phyloP scores from a whole-genome alignment of 805 yeast species.

The Sungouiozyma intestinalis region DNA sequence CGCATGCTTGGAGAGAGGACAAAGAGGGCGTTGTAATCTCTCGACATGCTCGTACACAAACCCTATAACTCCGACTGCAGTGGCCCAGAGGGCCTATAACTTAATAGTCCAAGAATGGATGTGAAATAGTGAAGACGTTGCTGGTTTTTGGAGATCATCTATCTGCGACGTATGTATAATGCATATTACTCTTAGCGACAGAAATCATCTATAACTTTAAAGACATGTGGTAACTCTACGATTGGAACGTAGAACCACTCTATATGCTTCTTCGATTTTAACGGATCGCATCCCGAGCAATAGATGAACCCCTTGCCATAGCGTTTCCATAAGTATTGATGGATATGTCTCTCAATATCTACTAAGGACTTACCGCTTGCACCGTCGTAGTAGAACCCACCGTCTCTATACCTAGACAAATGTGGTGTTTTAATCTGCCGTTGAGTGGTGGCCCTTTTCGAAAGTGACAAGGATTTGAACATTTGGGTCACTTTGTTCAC shows the following conservation, averaged over 20 bases:
- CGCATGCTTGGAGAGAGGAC: conserved; percentile 9
- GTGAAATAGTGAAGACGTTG: too few relatives aligned
- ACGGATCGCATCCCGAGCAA: conserved; percentile 22
- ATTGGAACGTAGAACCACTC: conserved; percentile 25
- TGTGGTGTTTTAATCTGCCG: neutral
- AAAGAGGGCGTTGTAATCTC: conserved; percentile 6
- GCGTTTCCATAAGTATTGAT: conserved; percentile 20
- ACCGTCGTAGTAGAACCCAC: conserved; percentile 18
- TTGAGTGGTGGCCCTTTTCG: neutral
- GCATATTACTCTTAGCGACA: conserved; percentile 10
- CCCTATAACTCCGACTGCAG: conserved; percentile 2
- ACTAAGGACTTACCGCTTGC: conserved; percentile 9
- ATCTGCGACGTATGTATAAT: too few relatives aligned
- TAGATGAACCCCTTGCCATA: conserved; percentile 22
- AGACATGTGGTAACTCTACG: conserved; percentile 12
- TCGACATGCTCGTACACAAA: neutral
- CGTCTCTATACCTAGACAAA: conserved; percentile 13
- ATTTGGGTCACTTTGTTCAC: neutral
- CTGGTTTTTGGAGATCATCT: too few relatives aligned
- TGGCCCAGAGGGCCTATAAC: neutral
- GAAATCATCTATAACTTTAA: conserved; percentile 13
- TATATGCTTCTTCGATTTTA: conserved; percentile 14
- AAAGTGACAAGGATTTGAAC: neutral
- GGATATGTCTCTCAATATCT: conserved; percentile 17
- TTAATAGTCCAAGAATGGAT: conserved; percentile 2